These are phyloP conservation scores for Chlamydomonas sp. DNA, from an alignment of 139 green algal genomes.

Conservation along the genomic window DNA sequence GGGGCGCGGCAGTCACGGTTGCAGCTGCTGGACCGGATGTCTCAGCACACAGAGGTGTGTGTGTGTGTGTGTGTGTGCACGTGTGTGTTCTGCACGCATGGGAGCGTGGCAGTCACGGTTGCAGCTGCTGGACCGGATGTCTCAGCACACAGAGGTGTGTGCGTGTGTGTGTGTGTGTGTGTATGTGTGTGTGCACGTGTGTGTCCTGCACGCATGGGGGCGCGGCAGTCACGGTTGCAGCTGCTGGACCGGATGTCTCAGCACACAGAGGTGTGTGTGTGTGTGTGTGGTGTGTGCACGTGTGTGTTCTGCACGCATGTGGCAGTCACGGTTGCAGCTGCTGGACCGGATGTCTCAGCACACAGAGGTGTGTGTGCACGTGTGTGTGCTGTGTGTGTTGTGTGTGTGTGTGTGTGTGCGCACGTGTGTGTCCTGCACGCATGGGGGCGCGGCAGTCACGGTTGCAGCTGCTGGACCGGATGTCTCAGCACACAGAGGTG, in stretches of 20 bases:
- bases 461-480: neutral
- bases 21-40: neutral
- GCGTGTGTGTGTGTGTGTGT: slow-evolving; percentile 1
- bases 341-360: neutral
- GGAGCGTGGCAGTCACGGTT: neutral
- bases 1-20: neutral
- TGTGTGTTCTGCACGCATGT: too few relatives aligned
- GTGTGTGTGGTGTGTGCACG: too few relatives aligned
- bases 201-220: too few relatives aligned
- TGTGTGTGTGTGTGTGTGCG: neutral
- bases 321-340: neutral
- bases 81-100: neutral
- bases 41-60: neutral
- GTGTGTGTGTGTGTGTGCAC: neutral
- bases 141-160: neutral
- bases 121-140: neutral
- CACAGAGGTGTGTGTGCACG: neutral
- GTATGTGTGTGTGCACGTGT: neutral
- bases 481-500: neutral
- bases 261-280: too few relatives aligned
- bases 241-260: too few relatives aligned
- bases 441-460: neutral
- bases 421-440: neutral
- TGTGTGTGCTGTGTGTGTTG: neutral
- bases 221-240: too few relatives aligned